Evolutionary conservation across 208 protist genomes (phyloP).

Genomic region (Angomonas desouzai): DNA sequence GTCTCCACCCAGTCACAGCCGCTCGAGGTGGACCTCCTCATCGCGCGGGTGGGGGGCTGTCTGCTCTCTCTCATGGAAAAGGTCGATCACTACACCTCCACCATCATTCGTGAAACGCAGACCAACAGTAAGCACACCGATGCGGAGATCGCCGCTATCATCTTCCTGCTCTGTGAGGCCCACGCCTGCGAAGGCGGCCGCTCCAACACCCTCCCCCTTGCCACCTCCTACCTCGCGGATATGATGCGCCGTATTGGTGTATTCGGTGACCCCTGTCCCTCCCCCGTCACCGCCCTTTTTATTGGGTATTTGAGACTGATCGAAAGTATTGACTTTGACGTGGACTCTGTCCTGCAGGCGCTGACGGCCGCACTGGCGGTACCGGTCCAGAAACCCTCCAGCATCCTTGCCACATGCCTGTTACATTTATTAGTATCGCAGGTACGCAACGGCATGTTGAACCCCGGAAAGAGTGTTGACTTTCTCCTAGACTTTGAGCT

Average conservation of each 20-base stretch:
- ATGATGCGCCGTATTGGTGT: constrained; percentile 28
- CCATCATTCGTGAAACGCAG: constrained; percentile 14
- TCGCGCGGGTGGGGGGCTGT: constrained; percentile 25
- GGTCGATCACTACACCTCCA: constrained; percentile 33
- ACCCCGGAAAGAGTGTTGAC: not conserved
- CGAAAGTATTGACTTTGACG: constrained; percentile 17
- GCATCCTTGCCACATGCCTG: constrained; percentile 24
- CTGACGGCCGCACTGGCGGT: constrained; percentile 21
- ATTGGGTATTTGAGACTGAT: constrained; percentile 23
- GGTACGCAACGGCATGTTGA: not conserved
- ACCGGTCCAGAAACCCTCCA: constrained; percentile 16
- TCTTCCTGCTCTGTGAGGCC: constrained; percentile 26
- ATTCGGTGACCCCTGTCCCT: constrained; percentile 16
- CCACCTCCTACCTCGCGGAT: constrained; percentile 45
- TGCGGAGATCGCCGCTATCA: constrained; percentile 15
- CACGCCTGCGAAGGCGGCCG: constrained; percentile 18
- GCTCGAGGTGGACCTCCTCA: constrained; percentile 34
- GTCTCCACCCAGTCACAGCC: constrained; percentile 3
- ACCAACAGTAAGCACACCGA: constrained; percentile 8
- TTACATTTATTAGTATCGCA: constrained; percentile 22
- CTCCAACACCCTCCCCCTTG: constrained; percentile 40
- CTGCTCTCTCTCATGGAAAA: constrained; percentile 16
- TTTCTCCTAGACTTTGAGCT: not conserved
- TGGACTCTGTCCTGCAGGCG: constrained; percentile 16
- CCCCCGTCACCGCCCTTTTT: constrained; percentile 16